Percentiles rank a stretch among this genome's conserved stretches.
Conservation (phyloP, 352 stramenopile species). For the Pythium volutum region DNA sequence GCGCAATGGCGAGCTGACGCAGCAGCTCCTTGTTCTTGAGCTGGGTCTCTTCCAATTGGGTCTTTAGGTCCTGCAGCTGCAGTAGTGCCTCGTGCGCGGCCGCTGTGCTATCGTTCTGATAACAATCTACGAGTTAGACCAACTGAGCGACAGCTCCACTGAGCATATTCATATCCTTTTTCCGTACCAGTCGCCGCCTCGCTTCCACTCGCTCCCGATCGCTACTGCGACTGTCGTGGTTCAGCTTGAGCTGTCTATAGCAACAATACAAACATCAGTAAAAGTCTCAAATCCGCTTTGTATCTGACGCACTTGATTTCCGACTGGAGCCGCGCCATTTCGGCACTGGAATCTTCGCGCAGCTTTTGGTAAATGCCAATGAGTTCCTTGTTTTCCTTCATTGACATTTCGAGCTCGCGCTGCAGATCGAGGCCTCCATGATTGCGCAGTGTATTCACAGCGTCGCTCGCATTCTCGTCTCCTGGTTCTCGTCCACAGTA, state of each 20-base stretch:
- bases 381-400: slow-evolving; percentile 73
- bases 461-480: slow-evolving; percentile 18
- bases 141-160: background rate
- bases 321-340: slow-evolving; percentile 42
- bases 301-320: slow-evolving; percentile 65
- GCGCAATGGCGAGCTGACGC: slow-evolving; percentile 63
- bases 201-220: slow-evolving; percentile 20
- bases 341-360: slow-evolving; percentile 46
- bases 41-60: slow-evolving; percentile 56
- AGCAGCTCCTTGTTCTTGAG: slow-evolving; percentile 76
- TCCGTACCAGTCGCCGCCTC: slow-evolving; percentile 20
- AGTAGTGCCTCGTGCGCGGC: slow-evolving; percentile 51
- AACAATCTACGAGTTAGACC: background rate
- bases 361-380: slow-evolving; percentile 71
- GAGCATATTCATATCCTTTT: too few species aligned
- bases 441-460: background rate
- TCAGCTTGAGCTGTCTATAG: slow-evolving; percentile 23
- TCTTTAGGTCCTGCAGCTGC: slow-evolving; percentile 59
- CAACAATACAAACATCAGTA: background rate
- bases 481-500: slow-evolving; percentile 33
- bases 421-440: slow-evolving; percentile 38
- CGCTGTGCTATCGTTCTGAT: slow-evolving; percentile 49
- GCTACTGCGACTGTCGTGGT: background rate
- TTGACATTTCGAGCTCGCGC: slow-evolving; percentile 48
- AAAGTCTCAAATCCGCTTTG: too few species aligned